phyloP scores from a whole-genome alignment of 345 rosid genomes.

The Clausena lansium region DNA sequence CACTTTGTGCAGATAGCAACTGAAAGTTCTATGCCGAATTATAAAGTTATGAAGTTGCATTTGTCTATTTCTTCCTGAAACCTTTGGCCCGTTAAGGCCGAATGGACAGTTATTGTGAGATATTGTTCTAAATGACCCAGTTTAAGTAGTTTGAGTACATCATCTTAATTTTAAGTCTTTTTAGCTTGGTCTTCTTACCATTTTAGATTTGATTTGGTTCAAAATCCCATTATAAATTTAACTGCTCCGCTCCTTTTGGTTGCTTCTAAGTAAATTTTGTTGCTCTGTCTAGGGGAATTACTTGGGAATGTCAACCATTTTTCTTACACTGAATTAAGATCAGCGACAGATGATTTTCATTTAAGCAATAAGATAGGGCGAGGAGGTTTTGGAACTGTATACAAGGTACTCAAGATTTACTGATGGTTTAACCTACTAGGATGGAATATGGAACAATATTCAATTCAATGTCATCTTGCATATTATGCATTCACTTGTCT shows the following conservation, averaged over 20 bases:
- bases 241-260: not conserved
- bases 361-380: constrained; percentile 41
- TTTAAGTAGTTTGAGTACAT: not conserved
- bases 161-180: not conserved
- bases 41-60: not conserved
- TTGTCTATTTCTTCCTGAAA: not conserved
- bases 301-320: constrained; percentile 36
- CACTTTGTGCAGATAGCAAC: not conserved
- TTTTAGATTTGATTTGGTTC: not conserved
- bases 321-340: constrained; percentile 37
- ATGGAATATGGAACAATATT: not conserved
- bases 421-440: constrained; percentile 3
- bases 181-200: not conserved
- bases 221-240: not conserved
- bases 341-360: constrained; percentile 46
- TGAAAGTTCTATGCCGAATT: not conserved
- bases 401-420: constrained; percentile 39
- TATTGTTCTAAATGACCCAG: not conserved
- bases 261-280: not conserved
- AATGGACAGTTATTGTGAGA: not conserved
- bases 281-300: constrained; percentile 26
- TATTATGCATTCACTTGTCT: not conserved
- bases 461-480: not conserved
- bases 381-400: constrained; percentile 63
- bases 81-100: not conserved